A percentile compares a stretch with the other conserved stretches of the same genome.
phyloP scores from a whole-genome alignment of 805 yeast genomes.

The Maudiozyma saulgeensis region DNA sequence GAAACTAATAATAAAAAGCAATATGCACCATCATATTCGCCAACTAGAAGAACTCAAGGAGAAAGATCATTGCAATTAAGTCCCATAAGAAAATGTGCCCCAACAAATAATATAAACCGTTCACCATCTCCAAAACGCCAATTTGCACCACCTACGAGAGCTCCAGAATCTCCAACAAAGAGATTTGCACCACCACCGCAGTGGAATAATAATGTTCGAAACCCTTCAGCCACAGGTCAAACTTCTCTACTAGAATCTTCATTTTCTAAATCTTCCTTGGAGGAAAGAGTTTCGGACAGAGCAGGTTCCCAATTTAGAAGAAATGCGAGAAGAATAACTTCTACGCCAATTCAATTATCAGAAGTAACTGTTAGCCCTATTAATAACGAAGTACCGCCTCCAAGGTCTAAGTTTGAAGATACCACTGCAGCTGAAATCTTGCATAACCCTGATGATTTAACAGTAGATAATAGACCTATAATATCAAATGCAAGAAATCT shows the following conservation, averaged over 20 bases:
- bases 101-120: neutral
- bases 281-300: neutral
- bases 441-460: constrained; percentile 23
- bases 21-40: constrained; percentile 12
- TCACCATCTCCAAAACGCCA: constrained; percentile 1
- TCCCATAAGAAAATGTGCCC: constrained; percentile 9
- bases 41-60: neutral
- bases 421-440: constrained; percentile 29
- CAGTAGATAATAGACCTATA: constrained; percentile 25
- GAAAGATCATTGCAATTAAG: neutral
- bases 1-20: neutral
- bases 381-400: neutral
- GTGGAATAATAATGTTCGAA: neutral
- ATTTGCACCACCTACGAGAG: constrained; percentile 9
- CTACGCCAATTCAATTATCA: neutral
- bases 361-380: neutral
- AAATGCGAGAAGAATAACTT: neutral
- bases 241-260: neutral
- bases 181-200: neutral
- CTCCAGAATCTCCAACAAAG: constrained; percentile 2
- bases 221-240: neutral
- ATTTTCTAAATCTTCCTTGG: neutral
- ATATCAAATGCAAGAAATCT: constrained; percentile 23
- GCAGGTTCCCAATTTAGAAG: neutral
- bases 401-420: constrained; percentile 7